Evolutionary conservation across 345 rosid genomes (phyloP), one percentile per base, ranked within the genome.

Genomic region (Eucalyptus grandis): DNA sequence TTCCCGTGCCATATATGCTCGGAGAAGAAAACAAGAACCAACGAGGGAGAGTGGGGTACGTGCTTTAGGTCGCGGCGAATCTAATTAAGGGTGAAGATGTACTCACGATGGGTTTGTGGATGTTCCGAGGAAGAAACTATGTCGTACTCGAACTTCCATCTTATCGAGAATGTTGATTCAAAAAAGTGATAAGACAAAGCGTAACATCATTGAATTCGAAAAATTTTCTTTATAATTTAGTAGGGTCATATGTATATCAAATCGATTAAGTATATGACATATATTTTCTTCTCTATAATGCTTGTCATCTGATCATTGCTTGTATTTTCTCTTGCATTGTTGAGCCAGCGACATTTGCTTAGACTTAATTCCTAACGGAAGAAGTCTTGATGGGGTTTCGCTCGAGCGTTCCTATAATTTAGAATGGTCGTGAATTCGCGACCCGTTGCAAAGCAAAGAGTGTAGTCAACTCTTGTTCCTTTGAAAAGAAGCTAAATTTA

Each of bases 151-250:
- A 15, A 3, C 77, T 65, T n/a, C 5, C 21, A 14, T 2, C 34
- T 30, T 12, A 27, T 12, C 1, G 11, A 67, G 6, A 67, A 67
- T 15, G 10, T 67, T 1, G 1, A 15, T 31, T 67, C 12, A 15
- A 67, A 67, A 34, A 15, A 67, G 40, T 9, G 4, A 16, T 10
- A 17, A 2, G 1, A 34, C 3, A n/a, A 4, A 15, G 1, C 19
- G 2, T 15, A 3, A n/a, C 6, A 0, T 65, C 3, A n/a, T 34
- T 65, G 1, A 65, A 65, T 65, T 14, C 1, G 5, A 0, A n/a
- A 1, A 15, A 2, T 2, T 3, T n/a, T 8, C 6, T n/a, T 14
- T n/a, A 65, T 34, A 14, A 15, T 14, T n/a, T 65, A 7, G 19
- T 34, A n/a, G 0, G 21, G 4, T 7, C 11, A 65, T n/a, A 14